Base-by-base conservation (phyloP, 2,329 filamentous ascomycete genomes). In the Leptographium radiaticola region DNA sequence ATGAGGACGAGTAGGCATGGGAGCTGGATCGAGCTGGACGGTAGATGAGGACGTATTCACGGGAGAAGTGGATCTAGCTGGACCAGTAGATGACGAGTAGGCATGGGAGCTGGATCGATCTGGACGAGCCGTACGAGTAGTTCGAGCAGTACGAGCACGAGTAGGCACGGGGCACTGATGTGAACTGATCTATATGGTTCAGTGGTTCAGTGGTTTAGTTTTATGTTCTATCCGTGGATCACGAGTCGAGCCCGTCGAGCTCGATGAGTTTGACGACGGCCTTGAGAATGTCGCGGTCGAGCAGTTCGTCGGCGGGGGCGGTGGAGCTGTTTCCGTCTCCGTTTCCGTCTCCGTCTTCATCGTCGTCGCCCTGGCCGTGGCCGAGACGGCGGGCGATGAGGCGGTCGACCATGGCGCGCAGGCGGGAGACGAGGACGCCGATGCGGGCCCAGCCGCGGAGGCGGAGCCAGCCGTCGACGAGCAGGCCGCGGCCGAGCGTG, bases 391-490 rank as follows among this genome's bases (percentile, higher is more conserved):
- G 75, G 55, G 86, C 86, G 62, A 98, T 79, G 57, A 94, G 75
- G 59, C 84, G 81, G 70, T 98, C 93, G 53, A 98, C 75, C 83
- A 97, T 87, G 55, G 83, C 82, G 58, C 93, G 77, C 60, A 98
- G 69, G 58, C 91, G 76, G 47, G 85, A 87, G 3, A 95, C 85
- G 60, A 98, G 68, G 13, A 97, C 91, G 34, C 91, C 93, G 58
- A 98, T 93, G 48, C 93, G 80, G 1, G 93, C 91, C 93, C 93
- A 98, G 1, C 93, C 93, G 30, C 89, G 78, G 36, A 98, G 71
- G 39, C 75, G 68, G 53, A 97, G 73, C 93, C 91, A 97, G 51
- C 88, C 89, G 68, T 97, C 93, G 4, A 98, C 87, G 4, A 96
- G 73, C 18, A 98, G 71, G 0, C 93, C 93, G 25, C 90, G 76